A percentile compares a stretch with the other conserved stretches of the same genome.
Evolutionary conservation across 352 stramenopile genomes (phyloP).

Genomic region (Globisporangium viniferum): DNA sequence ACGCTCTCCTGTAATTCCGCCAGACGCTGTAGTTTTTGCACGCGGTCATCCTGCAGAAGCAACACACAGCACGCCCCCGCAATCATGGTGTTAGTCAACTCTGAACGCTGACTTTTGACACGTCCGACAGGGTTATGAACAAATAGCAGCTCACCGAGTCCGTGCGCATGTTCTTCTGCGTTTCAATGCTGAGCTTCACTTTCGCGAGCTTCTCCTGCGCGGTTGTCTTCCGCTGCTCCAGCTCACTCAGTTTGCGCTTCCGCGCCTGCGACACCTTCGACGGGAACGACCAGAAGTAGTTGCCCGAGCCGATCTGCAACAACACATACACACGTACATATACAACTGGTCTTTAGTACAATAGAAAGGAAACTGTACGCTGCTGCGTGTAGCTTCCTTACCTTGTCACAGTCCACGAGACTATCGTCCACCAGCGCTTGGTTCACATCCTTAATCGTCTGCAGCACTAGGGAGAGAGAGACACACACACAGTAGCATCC

Average conservation of each 20-base stretch:
- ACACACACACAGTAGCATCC: background rate
- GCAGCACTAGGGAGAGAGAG: slow-evolving; percentile 44
- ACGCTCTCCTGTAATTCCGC: slow-evolving; percentile 48
- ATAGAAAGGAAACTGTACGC: too few species aligned
- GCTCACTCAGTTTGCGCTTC: slow-evolving; percentile 69
- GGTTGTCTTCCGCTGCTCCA: slow-evolving; percentile 48
- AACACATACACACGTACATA: background rate
- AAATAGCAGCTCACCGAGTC: slow-evolving; percentile 42
- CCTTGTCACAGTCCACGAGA: slow-evolving; percentile 83
- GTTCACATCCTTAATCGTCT: slow-evolving; percentile 89
- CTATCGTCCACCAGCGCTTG: slow-evolving; percentile 80
- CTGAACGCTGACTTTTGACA: background rate
- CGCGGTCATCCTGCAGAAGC: slow-evolving; percentile 50
- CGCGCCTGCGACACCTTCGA: slow-evolving; percentile 78
- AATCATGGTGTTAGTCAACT: background rate
- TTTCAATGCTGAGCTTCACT: slow-evolving; percentile 47
- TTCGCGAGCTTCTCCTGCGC: slow-evolving; percentile 41
- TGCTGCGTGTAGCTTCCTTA: slow-evolving; percentile 7
- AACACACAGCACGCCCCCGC: background rate
- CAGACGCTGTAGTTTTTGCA: slow-evolving; percentile 54
- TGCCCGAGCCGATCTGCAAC: slow-evolving; percentile 66
- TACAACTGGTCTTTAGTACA: background rate
- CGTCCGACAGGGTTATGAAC: background rate
- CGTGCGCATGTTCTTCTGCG: slow-evolving; percentile 42
- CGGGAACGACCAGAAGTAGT: slow-evolving; percentile 89